These are phyloP conservation scores for Evansstolkia leycettana DNA, from an alignment of 495 filamentous ascomycete genomes.

Conservation along the genomic window DNA sequence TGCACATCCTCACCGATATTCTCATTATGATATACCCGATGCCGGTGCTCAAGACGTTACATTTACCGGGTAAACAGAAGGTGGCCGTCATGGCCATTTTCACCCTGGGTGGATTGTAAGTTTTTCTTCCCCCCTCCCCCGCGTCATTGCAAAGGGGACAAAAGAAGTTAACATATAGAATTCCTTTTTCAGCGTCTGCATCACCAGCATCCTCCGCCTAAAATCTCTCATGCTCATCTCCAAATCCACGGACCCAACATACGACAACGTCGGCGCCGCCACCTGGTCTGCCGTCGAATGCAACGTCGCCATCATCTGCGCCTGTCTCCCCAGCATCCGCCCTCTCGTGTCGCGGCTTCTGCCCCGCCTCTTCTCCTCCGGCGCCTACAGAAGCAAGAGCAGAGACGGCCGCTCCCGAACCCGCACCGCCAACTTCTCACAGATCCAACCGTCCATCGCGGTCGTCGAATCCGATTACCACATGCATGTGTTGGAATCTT, in stretches of 20 bases:
- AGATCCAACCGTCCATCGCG: slow-evolving; percentile 15
- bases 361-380: slow-evolving; percentile 19
- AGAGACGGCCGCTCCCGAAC: slow-evolving; percentile 9
- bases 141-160: too few relatives aligned
- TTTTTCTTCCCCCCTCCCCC: slow-evolving; percentile 19
- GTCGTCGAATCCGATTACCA: slow-evolving; percentile 12
- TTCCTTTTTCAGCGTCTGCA: slow-evolving; percentile 22
- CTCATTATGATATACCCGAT: slow-evolving; percentile 41
- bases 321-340: slow-evolving; percentile 77
- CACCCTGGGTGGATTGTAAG: slow-evolving; percentile 40
- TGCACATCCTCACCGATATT: slow-evolving; percentile 42
- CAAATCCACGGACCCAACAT: slow-evolving; percentile 17
- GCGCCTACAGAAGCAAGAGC: slow-evolving; percentile 15
- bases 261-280: slow-evolving; percentile 44
- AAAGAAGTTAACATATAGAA: too few relatives aligned
- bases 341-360: slow-evolving; percentile 48
- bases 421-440: slow-evolving; percentile 8
- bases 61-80: slow-evolving; percentile 35
- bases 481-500: slow-evolving; percentile 7
- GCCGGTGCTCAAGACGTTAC: slow-evolving; percentile 29
- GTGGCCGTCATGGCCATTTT: slow-evolving; percentile 35
- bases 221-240: slow-evolving; percentile 23
- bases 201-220: slow-evolving; percentile 32
- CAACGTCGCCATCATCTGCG: slow-evolving; percentile 74
- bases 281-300: slow-evolving; percentile 83